phyloP scores from a whole-genome alignment of 2,329 filamentous ascomycete genomes.

The Fusarium agapanthi region DNA sequence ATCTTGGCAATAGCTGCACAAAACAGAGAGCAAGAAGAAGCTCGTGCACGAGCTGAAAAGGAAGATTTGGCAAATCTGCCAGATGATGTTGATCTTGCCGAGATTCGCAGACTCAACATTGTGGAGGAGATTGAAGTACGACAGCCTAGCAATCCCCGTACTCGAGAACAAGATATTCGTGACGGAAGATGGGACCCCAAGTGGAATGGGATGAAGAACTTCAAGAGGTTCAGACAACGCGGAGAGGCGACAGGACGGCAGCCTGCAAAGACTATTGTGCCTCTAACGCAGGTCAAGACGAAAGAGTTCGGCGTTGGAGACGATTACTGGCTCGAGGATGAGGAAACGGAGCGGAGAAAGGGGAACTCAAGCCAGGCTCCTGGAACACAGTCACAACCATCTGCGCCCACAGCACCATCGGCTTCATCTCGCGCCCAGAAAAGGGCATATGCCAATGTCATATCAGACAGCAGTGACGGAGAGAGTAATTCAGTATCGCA shows the following conservation, averaged over 20 bases:
- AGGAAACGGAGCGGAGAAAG: constrained; percentile 45
- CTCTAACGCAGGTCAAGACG: constrained; percentile 74
- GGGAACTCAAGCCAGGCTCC: constrained; percentile 42
- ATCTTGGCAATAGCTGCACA: constrained; percentile 73
- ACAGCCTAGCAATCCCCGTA: constrained; percentile 42
- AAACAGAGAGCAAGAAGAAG: constrained; percentile 72
- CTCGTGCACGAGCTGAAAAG: constrained; percentile 63
- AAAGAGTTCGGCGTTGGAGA: constrained; percentile 80
- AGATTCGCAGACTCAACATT: constrained; percentile 77
- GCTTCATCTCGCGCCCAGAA: constrained; percentile 19
- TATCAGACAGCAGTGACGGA: constrained; percentile 51
- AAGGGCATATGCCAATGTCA: constrained; percentile 38
- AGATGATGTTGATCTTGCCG: constrained; percentile 74
- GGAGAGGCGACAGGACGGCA: constrained; percentile 58
- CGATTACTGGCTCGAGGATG: constrained; percentile 76
- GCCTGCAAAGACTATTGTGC: constrained; percentile 68
- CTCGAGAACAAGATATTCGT: constrained; percentile 59
- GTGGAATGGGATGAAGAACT: constrained; percentile 97
- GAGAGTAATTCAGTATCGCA: constrained; percentile 32
- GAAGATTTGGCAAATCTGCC: constrained; percentile 61
- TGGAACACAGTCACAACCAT: constrained; percentile 26
- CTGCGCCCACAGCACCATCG: constrained; percentile 15
- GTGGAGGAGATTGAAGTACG: constrained; percentile 79
- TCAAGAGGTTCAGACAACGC: constrained; percentile 82
- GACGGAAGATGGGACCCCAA: constrained; percentile 79